These are phyloP conservation scores for Hypoxylon sp. DNA, from an alignment of 2,329 filamentous ascomycete species.

Conservation along the genomic window DNA sequence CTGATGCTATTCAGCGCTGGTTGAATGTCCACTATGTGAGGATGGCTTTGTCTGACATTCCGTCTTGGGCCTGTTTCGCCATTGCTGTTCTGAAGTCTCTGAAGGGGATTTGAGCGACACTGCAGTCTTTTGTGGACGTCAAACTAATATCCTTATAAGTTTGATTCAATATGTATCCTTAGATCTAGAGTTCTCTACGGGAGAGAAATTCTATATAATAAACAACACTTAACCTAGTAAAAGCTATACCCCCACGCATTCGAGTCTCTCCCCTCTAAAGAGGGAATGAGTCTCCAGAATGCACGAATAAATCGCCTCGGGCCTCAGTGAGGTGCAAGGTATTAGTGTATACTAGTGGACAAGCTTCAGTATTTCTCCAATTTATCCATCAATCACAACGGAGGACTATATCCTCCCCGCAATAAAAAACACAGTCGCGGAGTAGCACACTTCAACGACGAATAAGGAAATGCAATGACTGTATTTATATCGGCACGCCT, in stretches of 20 bases:
- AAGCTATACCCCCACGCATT: background rate
- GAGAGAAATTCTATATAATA: background rate
- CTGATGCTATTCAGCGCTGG: conserved; percentile 50
- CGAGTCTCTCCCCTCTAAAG: no score
- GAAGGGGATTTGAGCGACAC: conserved; percentile 34
- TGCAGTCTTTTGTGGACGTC: no score
- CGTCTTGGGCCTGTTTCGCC: conserved; percentile 54
- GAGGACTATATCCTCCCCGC: conserved; percentile 20
- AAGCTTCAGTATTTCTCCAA: conserved; percentile 35
- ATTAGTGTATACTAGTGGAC: conserved; percentile 3
- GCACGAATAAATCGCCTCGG: conserved; percentile 4
- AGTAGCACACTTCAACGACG: no score
- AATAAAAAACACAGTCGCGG: conserved; percentile 9
- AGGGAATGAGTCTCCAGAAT: no score
- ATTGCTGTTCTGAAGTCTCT: conserved; percentile 50
- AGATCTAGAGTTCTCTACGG: background rate
- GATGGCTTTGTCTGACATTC: conserved; percentile 52
- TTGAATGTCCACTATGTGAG: conserved; percentile 51
- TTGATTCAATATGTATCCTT: background rate
- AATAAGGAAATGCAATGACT: background rate
- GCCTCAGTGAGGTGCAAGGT: conserved; percentile 10
- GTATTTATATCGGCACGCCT: conserved; percentile 20
- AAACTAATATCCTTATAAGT: no score
- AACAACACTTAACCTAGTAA: background rate
- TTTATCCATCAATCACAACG: conserved; percentile 55